Percentiles rank a stretch among this genome's conserved stretches.
Conservation (phyloP, 2,329 filamentous ascomycete genomes). For the Alternaria panax region DNA sequence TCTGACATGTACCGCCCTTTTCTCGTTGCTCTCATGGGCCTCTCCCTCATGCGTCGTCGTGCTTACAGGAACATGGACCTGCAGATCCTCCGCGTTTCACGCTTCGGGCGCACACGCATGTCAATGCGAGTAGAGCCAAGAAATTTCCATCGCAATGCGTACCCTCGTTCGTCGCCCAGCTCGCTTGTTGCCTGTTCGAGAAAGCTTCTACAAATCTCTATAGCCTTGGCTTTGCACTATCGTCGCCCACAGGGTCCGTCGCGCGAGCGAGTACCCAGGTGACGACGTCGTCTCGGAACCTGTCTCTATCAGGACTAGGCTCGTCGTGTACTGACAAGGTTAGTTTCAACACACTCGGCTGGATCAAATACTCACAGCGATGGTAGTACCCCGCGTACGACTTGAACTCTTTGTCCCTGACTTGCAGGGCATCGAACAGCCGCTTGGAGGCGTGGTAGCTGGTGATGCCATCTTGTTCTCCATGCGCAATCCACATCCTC, state of each 20-base stretch:
- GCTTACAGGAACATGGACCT: constrained; percentile 3
- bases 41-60: constrained; percentile 13
- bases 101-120: constrained; percentile 16
- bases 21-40: not conserved
- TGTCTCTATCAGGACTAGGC: constrained; percentile 44
- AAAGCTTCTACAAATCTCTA: constrained; percentile 21
- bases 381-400: constrained; percentile 81
- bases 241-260: constrained; percentile 38
- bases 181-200: constrained; percentile 10
- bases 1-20: not conserved
- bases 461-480: constrained; percentile 75
- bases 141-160: not conserved
- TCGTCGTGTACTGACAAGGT: constrained; percentile 48
- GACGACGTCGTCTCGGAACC: constrained; percentile 46
- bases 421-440: constrained; percentile 65
- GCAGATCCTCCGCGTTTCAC: constrained; percentile 15
- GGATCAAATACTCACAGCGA: constrained; percentile 58
- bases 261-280: constrained; percentile 47
- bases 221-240: constrained; percentile 45
- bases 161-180: constrained; percentile 15
- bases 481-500: constrained; percentile 76
- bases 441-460: constrained; percentile 69
- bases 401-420: constrained; percentile 74
- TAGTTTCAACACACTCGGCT: constrained; percentile 10
- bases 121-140: not conserved